phyloP scores from a whole-genome alignment of 495 filamentous ascomycete species.

The Sporormia fimetaria region DNA sequence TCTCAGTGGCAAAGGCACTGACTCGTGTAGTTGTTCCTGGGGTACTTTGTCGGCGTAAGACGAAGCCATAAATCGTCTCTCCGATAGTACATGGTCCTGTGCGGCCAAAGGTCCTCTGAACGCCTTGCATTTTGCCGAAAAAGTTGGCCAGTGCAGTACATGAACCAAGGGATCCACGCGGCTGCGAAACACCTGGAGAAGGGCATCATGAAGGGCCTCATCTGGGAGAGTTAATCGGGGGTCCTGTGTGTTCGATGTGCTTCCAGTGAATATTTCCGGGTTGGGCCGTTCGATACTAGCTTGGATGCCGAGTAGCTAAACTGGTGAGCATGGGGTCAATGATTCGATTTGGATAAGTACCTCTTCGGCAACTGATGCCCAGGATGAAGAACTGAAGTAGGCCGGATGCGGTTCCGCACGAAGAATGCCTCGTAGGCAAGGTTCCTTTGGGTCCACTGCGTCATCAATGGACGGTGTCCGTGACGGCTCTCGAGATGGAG shows the following conservation, averaged over 20 bases:
- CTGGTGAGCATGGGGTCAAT: neutral
- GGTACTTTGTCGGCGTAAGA: constrained; percentile 6
- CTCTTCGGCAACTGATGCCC: constrained; percentile 14
- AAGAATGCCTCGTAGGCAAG: neutral
- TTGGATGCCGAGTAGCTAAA: constrained; percentile 5
- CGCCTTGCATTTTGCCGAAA: neutral
- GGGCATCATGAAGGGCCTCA: constrained; percentile 7
- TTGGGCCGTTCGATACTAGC: neutral
- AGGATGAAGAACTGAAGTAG: constrained; percentile 17
- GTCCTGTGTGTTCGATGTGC: neutral
- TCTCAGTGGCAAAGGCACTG: too few species aligned
- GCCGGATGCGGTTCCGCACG: neutral
- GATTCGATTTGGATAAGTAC: neutral
- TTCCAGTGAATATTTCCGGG: neutral
- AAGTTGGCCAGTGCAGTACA: constrained; percentile 15
- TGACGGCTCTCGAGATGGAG: constrained; percentile 17
- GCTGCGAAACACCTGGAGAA: constrained; percentile 10
- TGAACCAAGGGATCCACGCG: constrained; percentile 16
- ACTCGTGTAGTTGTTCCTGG: too few species aligned
- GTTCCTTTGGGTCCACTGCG: neutral
- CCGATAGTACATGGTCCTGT: constrained; percentile 1
- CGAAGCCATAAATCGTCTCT: neutral
- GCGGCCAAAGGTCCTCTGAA: neutral
- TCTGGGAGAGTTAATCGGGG: constrained; percentile 3
- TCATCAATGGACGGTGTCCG: constrained; percentile 4